These are phyloP conservation scores for Lactarius hatsudake DNA, from an alignment of 768 basidiomycete species.

Conservation along the genomic window DNA sequence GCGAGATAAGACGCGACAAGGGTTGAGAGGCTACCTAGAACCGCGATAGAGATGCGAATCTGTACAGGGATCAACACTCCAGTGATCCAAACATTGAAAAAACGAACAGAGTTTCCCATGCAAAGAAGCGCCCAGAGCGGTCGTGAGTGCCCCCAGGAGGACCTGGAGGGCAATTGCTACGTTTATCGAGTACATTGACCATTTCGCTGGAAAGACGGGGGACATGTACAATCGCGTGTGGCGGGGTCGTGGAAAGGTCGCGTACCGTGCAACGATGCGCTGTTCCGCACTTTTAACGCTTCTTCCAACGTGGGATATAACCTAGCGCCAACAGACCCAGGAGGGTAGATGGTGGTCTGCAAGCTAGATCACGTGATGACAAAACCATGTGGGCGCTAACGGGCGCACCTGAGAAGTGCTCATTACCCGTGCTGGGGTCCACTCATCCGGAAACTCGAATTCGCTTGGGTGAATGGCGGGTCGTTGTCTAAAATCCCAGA, in stretches of 20 bases:
- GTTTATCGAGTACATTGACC: conserved; percentile 24
- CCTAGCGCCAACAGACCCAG: background rate
- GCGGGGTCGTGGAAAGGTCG: background rate
- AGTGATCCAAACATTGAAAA: background rate
- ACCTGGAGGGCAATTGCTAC: conserved; percentile 30
- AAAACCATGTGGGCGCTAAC: background rate
- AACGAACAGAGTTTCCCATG: conserved; percentile 16
- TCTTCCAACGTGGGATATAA: background rate
- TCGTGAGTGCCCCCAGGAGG: conserved; percentile 28
- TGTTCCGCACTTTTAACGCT: background rate
- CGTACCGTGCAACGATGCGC: background rate
- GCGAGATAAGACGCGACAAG: conserved; percentile 70
- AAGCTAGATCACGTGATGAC: background rate
- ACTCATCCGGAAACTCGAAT: background rate
- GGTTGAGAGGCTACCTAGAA: conserved; percentile 57
- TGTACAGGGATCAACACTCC: conserved; percentile 25
- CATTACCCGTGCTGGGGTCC: background rate
- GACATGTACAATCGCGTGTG: background rate
- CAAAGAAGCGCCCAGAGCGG: conserved; percentile 25
- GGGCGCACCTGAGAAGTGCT: background rate
- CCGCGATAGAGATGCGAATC: conserved; percentile 36
- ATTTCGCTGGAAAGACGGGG: background rate
- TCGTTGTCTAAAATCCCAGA: background rate
- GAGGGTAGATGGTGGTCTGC: background rate
- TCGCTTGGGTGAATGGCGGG: background rate